Conservation (phyloP, 1,284 basidiomycete genomes). For the Cryptococcus sp. region DNA sequence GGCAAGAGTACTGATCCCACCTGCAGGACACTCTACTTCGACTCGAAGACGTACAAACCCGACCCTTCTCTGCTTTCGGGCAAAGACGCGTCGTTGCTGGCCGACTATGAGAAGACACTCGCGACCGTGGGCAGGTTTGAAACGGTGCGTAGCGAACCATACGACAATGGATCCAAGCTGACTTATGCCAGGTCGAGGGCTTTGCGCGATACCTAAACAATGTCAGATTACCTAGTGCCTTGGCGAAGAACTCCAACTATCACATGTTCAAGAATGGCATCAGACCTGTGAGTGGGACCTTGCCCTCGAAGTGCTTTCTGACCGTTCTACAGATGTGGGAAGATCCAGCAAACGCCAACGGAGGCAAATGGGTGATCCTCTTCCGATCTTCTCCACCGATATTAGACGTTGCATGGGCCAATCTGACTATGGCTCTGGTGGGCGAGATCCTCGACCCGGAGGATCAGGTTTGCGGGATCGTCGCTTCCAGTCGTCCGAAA, state of each 20-base stretch:
- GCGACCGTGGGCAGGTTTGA: slow-evolving; percentile 76
- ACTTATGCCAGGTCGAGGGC: slow-evolving; percentile 62
- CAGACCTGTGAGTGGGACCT: slow-evolving; percentile 36
- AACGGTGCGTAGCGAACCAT: slow-evolving; percentile 58
- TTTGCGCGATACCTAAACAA: slow-evolving; percentile 96
- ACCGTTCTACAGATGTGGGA: slow-evolving; percentile 84
- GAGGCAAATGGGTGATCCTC: slow-evolving; percentile 92
- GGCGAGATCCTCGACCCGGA: slow-evolving; percentile 86
- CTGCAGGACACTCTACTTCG: slow-evolving; percentile 81
- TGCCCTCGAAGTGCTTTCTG: not conserved
- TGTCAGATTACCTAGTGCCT: slow-evolving; percentile 82
- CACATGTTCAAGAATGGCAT: slow-evolving; percentile 79
- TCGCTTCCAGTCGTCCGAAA: slow-evolving; percentile 81
- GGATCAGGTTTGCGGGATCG: slow-evolving; percentile 85
- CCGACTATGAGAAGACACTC: slow-evolving; percentile 64
- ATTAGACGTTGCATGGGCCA: slow-evolving; percentile 85
- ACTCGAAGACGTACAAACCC: slow-evolving; percentile 73
- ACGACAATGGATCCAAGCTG: slow-evolving; percentile 5
- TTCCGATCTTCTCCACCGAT: slow-evolving; percentile 74
- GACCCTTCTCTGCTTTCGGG: slow-evolving; percentile 54
- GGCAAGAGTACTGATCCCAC: not conserved
- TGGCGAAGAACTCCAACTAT: slow-evolving; percentile 87
- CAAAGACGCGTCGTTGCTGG: slow-evolving; percentile 26
- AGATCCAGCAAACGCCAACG: slow-evolving; percentile 83
- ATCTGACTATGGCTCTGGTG: slow-evolving; percentile 85